Evolutionary conservation across 73 alveolate genomes (phyloP).

Genomic region (Tetrahymena malaccensis): DNA sequence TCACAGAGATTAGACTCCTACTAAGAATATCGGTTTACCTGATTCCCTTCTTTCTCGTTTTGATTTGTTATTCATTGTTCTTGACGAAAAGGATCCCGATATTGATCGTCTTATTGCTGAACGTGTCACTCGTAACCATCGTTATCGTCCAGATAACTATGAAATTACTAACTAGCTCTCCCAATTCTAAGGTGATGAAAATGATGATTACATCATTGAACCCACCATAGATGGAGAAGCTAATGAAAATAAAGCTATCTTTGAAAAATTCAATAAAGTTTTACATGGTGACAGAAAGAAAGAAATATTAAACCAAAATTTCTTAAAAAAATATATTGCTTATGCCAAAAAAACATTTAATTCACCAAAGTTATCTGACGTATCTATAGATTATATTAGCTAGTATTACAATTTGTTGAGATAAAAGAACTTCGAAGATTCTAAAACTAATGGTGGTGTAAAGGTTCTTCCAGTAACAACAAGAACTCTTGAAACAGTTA

Average conservation of each 20-base stretch:
- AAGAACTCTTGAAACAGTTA: slow-evolving; percentile 93
- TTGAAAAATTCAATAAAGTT: slow-evolving; percentile 44
- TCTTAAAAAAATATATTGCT: slow-evolving; percentile 80
- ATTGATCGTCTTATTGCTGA: slow-evolving; percentile 83
- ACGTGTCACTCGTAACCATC: slow-evolving; percentile 91
- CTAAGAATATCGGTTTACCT: slow-evolving; percentile 97
- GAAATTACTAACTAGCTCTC: background rate
- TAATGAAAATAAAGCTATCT: slow-evolving; percentile 50
- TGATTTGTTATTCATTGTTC: slow-evolving; percentile 92
- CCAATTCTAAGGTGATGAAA: slow-evolving; percentile 11
- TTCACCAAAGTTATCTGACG: slow-evolving; percentile 65
- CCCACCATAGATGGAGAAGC: background rate
- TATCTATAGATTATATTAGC: slow-evolving; percentile 75
- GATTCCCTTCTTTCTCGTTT: slow-evolving; percentile 97
- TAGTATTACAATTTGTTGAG: slow-evolving; percentile 75
- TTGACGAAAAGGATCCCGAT: slow-evolving; percentile 87
- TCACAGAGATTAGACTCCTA: slow-evolving; percentile 75
- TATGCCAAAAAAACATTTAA: slow-evolving; percentile 75
- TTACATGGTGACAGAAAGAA: slow-evolving; percentile 14
- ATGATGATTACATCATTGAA: slow-evolving; percentile 19
- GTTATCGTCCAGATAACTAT: slow-evolving; percentile 43
- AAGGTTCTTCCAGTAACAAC: slow-evolving; percentile 85
- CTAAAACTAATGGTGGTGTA: slow-evolving; percentile 15
- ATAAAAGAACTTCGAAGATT: slow-evolving; percentile 60
- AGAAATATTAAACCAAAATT: slow-evolving; percentile 66